Conservation (phyloP, 345 rosid genomes). For the Dipteronia sinensis region DNA sequence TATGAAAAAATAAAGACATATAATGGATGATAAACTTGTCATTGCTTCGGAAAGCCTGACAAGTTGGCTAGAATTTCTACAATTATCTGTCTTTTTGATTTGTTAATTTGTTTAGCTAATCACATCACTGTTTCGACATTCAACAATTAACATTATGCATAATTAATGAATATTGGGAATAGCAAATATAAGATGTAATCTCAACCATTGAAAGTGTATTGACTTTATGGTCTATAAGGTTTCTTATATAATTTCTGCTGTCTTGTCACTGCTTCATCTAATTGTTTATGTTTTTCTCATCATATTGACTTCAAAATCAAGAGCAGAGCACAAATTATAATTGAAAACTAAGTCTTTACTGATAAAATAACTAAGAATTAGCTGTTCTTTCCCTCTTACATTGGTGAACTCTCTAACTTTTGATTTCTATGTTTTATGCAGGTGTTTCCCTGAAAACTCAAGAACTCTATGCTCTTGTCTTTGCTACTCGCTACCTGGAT, state of each 20-base stretch:
- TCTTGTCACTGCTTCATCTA: background rate
- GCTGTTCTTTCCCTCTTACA: background rate
- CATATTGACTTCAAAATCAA: background rate
- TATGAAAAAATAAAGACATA: too few species aligned
- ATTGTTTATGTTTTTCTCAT: background rate
- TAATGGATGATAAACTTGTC: too few species aligned
- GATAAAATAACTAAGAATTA: background rate
- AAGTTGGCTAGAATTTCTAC: background rate
- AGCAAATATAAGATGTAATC: background rate
- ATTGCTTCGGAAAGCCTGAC: too few species aligned
- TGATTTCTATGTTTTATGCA: constrained; percentile 31
- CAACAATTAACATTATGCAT: background rate
- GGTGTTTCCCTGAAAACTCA: constrained; percentile 88
- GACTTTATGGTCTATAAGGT: background rate
- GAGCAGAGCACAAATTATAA: background rate
- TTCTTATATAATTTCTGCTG: background rate
- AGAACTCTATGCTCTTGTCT: constrained; percentile 79
- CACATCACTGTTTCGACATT: background rate
- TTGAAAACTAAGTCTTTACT: background rate
- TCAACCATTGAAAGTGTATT: background rate
- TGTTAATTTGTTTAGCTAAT: background rate
- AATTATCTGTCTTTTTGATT: background rate
- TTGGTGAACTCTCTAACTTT: background rate
- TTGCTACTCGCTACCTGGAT: constrained; percentile 73
- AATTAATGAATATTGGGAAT: background rate